Percentiles rank a stretch among this genome's conserved stretches.
These are phyloP conservation scores for Globisporangium radiosum DNA, from an alignment of 352 stramenopile genomes.

Conservation along the genomic window DNA sequence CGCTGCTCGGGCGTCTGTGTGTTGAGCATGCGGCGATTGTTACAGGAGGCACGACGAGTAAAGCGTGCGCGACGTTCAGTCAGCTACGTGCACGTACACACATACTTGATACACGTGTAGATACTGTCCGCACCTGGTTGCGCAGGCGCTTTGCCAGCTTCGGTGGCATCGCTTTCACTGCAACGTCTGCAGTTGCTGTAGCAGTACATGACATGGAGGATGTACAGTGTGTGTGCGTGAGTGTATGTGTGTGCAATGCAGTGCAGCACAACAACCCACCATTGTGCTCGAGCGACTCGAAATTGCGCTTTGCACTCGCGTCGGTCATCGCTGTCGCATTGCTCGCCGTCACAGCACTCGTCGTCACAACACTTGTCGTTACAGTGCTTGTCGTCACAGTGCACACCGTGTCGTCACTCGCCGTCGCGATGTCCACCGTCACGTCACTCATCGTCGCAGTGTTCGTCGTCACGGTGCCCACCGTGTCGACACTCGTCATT, in stretches of 20 bases:
- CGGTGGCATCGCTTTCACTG: conserved; percentile 18
- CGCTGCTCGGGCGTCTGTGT: conserved; percentile 37
- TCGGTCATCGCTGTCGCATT: not conserved
- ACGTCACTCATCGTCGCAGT: not conserved
- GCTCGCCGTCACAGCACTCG: no score
- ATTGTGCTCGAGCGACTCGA: conserved; percentile 1
- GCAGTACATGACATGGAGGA: not conserved
- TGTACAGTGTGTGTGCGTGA: no score
- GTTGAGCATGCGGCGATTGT: not conserved
- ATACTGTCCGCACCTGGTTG: conserved; percentile 27
- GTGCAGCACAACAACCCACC: not conserved
- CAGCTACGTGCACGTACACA: no score
- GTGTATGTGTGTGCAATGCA: not conserved
- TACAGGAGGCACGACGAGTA: not conserved
- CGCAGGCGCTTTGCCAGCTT: conserved; percentile 38
- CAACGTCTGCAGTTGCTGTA: not conserved
- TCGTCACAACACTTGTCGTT: not conserved
- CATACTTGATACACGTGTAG: no score
- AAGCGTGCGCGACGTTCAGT: no score
- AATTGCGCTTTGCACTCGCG: not conserved
- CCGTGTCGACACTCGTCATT: not conserved
- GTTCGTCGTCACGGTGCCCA: not conserved
- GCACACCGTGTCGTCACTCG: not conserved
- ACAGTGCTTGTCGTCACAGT: no score
- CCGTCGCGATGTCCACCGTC: not conserved